Percentiles rank a stretch among this genome's conserved stretches.
phyloP scores from a whole-genome alignment of 2,329 filamentous ascomycete genomes.

The Ascosphaera apis region DNA sequence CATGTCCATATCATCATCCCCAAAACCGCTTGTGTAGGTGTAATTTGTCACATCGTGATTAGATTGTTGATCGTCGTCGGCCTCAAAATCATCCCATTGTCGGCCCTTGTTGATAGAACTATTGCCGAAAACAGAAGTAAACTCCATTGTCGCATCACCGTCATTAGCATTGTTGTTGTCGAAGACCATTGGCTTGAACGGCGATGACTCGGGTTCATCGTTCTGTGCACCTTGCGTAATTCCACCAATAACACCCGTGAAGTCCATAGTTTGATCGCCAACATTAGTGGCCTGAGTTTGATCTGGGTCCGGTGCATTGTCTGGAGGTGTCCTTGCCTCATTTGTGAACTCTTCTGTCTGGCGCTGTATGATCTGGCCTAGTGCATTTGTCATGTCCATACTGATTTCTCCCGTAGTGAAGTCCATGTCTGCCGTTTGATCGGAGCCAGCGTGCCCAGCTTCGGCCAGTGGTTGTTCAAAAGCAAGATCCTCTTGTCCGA shows the following conservation, averaged over 20 bases:
- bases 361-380: conserved; percentile 52
- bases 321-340: too few species aligned
- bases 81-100: conserved; percentile 1
- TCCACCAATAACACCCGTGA: conserved; percentile 22
- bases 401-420: conserved; percentile 54
- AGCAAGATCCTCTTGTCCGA: conserved; percentile 24
- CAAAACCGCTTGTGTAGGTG: too few species aligned
- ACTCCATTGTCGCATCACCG: conserved; percentile 26
- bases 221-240: conserved; percentile 11
- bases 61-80: conserved; percentile 2
- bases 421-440: conserved; percentile 23
- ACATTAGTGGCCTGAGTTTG: too few species aligned
- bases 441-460: conserved; percentile 8
- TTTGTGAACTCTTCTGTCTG: conserved; percentile 8
- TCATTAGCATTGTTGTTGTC: conserved; percentile 15
- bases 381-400: conserved; percentile 75
- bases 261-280: conserved; percentile 25
- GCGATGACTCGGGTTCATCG: conserved; percentile 6
- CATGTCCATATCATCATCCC: conserved; percentile 36
- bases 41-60: conserved; percentile 7
- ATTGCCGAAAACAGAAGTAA: conserved; percentile 22
- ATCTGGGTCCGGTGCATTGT: too few species aligned
- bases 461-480: conserved; percentile 7
- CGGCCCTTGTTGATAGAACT: conserved; percentile 13
- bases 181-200: conserved; percentile 10